These are phyloP conservation scores for Stramenopiles sp. DNA, from an alignment of 352 stramenopile genomes.

Conservation along the genomic window DNA sequence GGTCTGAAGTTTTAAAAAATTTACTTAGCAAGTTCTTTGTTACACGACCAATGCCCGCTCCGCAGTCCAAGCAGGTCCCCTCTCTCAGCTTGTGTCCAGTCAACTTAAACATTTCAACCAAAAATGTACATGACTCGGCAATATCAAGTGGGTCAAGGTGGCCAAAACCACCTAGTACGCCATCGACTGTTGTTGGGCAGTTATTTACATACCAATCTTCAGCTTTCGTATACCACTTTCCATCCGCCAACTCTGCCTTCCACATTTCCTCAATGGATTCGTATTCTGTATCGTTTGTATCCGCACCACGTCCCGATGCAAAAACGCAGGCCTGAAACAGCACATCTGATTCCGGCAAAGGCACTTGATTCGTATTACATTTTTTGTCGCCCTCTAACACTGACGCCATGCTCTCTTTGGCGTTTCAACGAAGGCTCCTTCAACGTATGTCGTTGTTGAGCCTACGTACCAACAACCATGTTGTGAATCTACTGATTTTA, in stretches of 20 bases:
- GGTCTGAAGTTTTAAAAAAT: conserved; percentile 53
- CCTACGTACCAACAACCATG: no score
- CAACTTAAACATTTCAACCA: conserved; percentile 16
- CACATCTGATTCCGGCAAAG: no score
- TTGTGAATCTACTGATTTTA: no score
- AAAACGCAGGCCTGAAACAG: background rate
- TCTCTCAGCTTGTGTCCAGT: background rate
- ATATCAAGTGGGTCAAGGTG: conserved; percentile 55
- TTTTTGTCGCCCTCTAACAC: no score
- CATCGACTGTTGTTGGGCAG: conserved; percentile 68
- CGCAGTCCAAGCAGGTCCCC: conserved; percentile 44
- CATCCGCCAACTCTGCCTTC: conserved; percentile 35
- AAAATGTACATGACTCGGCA: conserved; percentile 36
- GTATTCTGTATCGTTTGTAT: background rate
- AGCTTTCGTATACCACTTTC: conserved; percentile 40
- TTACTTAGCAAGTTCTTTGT: conserved; percentile 68
- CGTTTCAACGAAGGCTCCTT: no score
- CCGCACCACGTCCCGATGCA: background rate
- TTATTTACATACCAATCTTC: conserved; percentile 60
- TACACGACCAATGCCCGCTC: conserved; percentile 76
- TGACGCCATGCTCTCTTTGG: no score
- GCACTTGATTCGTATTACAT: no score
- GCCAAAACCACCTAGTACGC: conserved; percentile 70
- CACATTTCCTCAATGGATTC: conserved; percentile 37
- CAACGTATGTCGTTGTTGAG: no score